These are phyloP conservation scores for Ustilago esculenta DNA, from an alignment of 1,284 basidiomycete species.

Conservation along the genomic window DNA sequence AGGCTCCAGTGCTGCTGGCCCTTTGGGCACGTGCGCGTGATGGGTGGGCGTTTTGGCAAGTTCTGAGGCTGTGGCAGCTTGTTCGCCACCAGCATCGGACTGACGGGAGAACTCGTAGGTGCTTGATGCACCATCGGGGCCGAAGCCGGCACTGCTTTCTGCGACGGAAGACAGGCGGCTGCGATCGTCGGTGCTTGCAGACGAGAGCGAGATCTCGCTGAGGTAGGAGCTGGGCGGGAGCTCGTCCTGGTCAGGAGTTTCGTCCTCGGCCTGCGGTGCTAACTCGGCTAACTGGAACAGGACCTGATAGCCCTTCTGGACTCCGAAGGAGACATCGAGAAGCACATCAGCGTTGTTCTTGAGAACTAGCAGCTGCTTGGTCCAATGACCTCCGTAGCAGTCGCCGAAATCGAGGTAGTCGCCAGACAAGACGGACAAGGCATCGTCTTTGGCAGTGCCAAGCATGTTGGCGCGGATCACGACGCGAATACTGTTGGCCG, in stretches of 20 bases:
- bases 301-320: conserved; percentile 68
- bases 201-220: conserved; percentile 41
- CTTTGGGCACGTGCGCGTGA: conserved; percentile 44
- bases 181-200: conserved; percentile 31
- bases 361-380: conserved; percentile 69
- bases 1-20: conserved; percentile 37
- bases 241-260: conserved; percentile 35
- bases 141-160: conserved; percentile 31
- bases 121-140: conserved; percentile 23
- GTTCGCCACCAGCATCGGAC: conserved; percentile 23
- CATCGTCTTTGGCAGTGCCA: conserved; percentile 66
- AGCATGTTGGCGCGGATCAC: conserved; percentile 65
- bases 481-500: conserved; percentile 55
- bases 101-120: conserved; percentile 18
- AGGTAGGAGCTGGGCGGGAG: conserved; percentile 36
- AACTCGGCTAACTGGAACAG: conserved; percentile 69
- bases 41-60: conserved; percentile 56
- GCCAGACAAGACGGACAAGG: conserved; percentile 69
- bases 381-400: conserved; percentile 70
- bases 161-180: conserved; percentile 27
- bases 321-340: conserved; percentile 69
- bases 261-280: conserved; percentile 56
- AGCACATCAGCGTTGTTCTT: conserved; percentile 69
- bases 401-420: conserved; percentile 70
- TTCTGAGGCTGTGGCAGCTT: conserved; percentile 32